Conservation (phyloP, 2,329 filamentous ascomycete genomes). For the Corinectria fuckeliana region DNA sequence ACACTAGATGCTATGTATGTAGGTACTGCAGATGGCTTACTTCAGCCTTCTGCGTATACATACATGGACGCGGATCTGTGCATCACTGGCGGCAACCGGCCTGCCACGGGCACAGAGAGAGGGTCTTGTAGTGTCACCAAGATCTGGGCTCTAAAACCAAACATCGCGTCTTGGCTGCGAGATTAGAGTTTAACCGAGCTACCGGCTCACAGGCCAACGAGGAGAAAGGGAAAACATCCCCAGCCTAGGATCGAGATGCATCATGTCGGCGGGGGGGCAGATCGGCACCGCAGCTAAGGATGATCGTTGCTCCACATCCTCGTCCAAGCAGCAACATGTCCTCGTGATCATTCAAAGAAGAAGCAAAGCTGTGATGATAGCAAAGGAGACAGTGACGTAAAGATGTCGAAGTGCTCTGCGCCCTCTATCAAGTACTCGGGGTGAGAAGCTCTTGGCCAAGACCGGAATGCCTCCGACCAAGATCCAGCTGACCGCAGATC, state of each 20-base stretch:
- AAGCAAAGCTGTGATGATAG: background rate
- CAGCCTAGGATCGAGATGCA: background rate
- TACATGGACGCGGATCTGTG: background rate
- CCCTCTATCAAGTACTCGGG: background rate
- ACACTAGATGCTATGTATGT: too few species aligned
- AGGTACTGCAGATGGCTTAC: background rate
- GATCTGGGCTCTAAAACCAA: background rate
- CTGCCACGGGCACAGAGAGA: background rate
- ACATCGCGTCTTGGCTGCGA: background rate
- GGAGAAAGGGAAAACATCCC: background rate
- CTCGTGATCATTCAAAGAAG: background rate
- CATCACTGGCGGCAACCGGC: background rate
- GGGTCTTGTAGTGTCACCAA: background rate
- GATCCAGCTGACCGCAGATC: background rate
- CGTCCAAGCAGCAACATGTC: background rate
- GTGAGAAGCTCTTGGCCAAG: background rate
- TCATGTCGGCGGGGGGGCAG: background rate
- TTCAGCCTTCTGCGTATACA: too few species aligned
- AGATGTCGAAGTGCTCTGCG: too few species aligned
- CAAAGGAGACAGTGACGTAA: background rate
- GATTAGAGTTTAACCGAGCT: background rate
- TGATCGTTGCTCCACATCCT: background rate
- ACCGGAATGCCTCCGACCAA: background rate
- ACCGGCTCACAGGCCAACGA: background rate
- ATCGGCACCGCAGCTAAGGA: background rate